Evolutionary conservation across 2,329 filamentous ascomycete species (phyloP).

Genomic region (Cercospora nicotianae): DNA sequence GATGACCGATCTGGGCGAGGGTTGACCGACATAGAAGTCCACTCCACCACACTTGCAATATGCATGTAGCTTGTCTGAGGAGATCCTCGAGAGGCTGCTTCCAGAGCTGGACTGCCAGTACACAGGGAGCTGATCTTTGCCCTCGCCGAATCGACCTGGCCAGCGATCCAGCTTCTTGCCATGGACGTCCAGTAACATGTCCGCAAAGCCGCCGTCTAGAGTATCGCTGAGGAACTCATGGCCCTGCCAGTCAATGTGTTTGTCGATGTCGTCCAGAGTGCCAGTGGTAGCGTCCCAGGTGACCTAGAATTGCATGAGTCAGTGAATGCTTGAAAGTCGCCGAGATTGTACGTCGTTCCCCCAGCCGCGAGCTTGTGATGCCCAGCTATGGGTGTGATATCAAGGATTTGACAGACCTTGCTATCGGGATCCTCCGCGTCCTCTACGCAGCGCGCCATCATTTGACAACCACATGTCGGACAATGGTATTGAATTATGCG

Average conservation of each 20-base stretch:
- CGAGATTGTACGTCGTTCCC: neutral
- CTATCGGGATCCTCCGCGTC: slow-evolving; percentile 27
- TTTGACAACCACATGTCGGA: slow-evolving; percentile 51
- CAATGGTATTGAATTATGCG: slow-evolving; percentile 50
- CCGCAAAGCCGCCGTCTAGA: slow-evolving; percentile 41
- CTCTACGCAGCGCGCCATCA: slow-evolving; percentile 27
- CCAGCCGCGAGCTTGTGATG: neutral
- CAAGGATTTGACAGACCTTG: neutral
- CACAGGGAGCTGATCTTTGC: slow-evolving; percentile 27
- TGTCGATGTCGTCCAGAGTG: slow-evolving; percentile 37
- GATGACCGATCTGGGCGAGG: slow-evolving; percentile 48
- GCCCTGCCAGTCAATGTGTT: slow-evolving; percentile 33
- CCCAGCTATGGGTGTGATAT: neutral
- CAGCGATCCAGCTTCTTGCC: slow-evolving; percentile 35
- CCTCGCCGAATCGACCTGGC: slow-evolving; percentile 23
- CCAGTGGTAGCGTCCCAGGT: slow-evolving; percentile 37
- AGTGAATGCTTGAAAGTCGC: neutral
- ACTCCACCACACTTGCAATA: slow-evolving; percentile 59
- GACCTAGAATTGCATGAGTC: neutral
- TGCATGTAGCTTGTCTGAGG: slow-evolving; percentile 42
- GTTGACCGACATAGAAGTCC: slow-evolving; percentile 58
- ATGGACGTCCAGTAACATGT: slow-evolving; percentile 35
- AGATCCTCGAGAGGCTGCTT: neutral
- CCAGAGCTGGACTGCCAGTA: slow-evolving; percentile 28
- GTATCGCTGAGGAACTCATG: slow-evolving; percentile 41